A percentile compares a stretch with the other conserved stretches of the same genome.
These are phyloP conservation scores for Phytophthora megakarya DNA, from an alignment of 352 stramenopile genomes.

Conservation along the genomic window DNA sequence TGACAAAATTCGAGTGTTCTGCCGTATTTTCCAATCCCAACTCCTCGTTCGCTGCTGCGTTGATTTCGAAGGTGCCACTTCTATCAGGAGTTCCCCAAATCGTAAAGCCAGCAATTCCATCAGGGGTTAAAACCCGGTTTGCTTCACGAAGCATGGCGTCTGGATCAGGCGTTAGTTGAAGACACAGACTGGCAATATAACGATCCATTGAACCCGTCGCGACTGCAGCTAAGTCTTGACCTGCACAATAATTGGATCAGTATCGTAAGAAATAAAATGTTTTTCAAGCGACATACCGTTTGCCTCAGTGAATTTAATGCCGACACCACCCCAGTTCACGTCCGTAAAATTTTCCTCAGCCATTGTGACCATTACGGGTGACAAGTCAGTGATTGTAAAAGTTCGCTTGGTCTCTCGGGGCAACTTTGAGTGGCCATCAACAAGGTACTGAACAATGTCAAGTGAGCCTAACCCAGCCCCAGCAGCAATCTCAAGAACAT, in stretches of 20 bases:
- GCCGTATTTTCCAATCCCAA: constrained; percentile 28
- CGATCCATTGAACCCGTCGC: constrained; percentile 41
- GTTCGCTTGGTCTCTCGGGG: constrained; percentile 20
- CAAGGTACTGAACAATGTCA: constrained; percentile 31
- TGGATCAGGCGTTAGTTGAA: constrained; percentile 50
- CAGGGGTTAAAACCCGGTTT: constrained; percentile 34
- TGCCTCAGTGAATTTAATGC: constrained; percentile 32
- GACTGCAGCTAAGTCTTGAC: constrained; percentile 39
- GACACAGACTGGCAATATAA: constrained; percentile 49
- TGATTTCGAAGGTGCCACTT: constrained; percentile 40
- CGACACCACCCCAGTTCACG: constrained; percentile 2
- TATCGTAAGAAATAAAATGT: background rate
- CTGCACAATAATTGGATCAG: constrained; percentile 9
- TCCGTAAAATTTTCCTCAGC: constrained; percentile 30
- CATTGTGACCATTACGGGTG: constrained; percentile 43
- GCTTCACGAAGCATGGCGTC: constrained; percentile 52
- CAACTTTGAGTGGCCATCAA: constrained; percentile 15
- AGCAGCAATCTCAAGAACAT: constrained; percentile 52
- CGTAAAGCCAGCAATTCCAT: constrained; percentile 52
- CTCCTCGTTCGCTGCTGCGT: constrained; percentile 25
- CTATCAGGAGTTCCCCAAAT: constrained; percentile 50
- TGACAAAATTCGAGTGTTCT: constrained; percentile 43
- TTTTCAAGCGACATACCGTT: constrained; percentile 27
- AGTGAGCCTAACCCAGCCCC: constrained; percentile 47
- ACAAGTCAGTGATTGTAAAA: constrained; percentile 46